Base-by-base conservation (phyloP, 768 basidiomycete genomes). In the Mycena amicta region DNA sequence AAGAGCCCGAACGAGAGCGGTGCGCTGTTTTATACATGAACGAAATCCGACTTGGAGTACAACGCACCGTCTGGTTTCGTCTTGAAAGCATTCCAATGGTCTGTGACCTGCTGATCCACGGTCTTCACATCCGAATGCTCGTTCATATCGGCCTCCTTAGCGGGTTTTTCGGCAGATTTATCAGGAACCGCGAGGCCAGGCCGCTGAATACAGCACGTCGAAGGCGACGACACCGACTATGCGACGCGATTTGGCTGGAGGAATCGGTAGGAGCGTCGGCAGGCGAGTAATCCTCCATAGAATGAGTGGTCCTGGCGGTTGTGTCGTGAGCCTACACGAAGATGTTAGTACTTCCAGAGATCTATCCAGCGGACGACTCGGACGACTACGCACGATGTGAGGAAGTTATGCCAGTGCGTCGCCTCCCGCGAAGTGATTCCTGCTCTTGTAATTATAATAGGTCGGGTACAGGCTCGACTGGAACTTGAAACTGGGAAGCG, bases 231-330 rank as follows among this genome's bases (percentile, higher is more conserved):
- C 66, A 18, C 81, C 84, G 2, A 83, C 61, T 39, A 85, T 82
- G 4, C 82, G 78, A 30, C 70, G 73, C 0, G 77, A 18, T 66
- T 69, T 20, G 57, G 61, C 29, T 79, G 2, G 75, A 77, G 0
- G 68, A 53, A 57, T 80, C 71, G 0, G 77, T 80, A 1, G 81
- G 83, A 2, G 84, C 83, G 41, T 85, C 83, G 3, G 82, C 83
- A 4, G 80, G 83, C 1, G 85, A 73, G 4, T 85, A 74, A 3
- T 83, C 84, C n/a, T 83, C 84, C 84, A 86, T 85, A 4, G 84
- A 86, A 66, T 83, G 12, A 85, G 80, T 29, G 80, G 82, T 1
- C 83, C 84, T 2, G 77, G 74, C 20, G 82, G 81, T 65, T 83
- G 83, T 4, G 80, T 83, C 18, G 73, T 67, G 6, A 86, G 75